Evolutionary conservation across 352 stramenopile species (phyloP).

Genomic region (Globisporangium abappressorium): DNA sequence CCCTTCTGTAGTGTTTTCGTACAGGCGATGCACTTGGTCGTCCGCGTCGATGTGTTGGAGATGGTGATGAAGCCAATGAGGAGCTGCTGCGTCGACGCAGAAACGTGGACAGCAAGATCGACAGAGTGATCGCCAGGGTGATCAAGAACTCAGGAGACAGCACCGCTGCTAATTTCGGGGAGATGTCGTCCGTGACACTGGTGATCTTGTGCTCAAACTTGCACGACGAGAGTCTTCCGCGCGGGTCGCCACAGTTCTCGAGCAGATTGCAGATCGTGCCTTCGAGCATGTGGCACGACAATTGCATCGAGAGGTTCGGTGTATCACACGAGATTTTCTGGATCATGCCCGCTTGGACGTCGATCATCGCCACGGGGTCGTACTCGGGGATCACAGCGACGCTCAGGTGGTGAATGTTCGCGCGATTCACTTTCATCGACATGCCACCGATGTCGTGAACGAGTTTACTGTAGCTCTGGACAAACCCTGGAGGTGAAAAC

Average conservation of each 20-base stretch:
- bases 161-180: constrained; percentile 41
- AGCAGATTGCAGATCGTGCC: constrained; percentile 83
- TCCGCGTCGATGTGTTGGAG: constrained; percentile 24
- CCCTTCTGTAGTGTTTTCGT: neutral
- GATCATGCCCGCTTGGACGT: constrained; percentile 84
- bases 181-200: constrained; percentile 64
- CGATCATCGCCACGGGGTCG: constrained; percentile 87
- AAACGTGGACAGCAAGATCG: constrained; percentile 63
- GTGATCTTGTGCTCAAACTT: constrained; percentile 77
- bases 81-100: constrained; percentile 39
- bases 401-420: constrained; percentile 77
- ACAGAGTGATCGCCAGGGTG: constrained; percentile 40
- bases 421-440: constrained; percentile 66
- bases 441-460: constrained; percentile 77
- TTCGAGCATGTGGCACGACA: constrained; percentile 92
- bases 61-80: constrained; percentile 31
- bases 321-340: constrained; percentile 90
- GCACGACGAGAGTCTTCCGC: constrained; percentile 60
- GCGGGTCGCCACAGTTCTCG: constrained; percentile 67
- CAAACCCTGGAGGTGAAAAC: constrained; percentile 81
- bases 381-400: constrained; percentile 88
- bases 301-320: constrained; percentile 83
- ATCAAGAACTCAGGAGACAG: constrained; percentile 60
- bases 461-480: constrained; percentile 89
- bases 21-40: constrained; percentile 25